Conservation (phyloP, 202 grass and related monocot genomes). For the Setaria italica region DNA sequence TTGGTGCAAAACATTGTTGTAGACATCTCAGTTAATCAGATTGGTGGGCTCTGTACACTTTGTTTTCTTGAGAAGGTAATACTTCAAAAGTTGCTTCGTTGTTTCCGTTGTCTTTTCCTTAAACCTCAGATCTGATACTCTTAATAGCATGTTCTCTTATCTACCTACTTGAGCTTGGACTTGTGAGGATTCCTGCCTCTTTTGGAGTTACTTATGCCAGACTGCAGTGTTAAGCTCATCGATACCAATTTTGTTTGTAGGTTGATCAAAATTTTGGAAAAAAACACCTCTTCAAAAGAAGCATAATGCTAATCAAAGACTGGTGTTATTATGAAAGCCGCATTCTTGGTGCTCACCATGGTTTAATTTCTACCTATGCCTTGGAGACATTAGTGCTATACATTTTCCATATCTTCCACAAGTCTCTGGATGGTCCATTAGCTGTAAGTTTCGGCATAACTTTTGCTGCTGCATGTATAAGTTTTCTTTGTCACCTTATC, state of each 20-base stretch:
- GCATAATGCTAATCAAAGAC: slow-evolving; percentile 97
- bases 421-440: slow-evolving; percentile 74
- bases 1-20: slow-evolving; percentile 91
- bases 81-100: slow-evolving; percentile 20
- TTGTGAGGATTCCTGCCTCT: not conserved
- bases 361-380: slow-evolving; percentile 94
- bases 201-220: slow-evolving; percentile 25
- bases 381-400: slow-evolving; percentile 89
- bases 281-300: slow-evolving; percentile 79
- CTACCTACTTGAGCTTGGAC: slow-evolving; percentile 12
- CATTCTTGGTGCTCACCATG: slow-evolving; percentile 96
- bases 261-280: slow-evolving; percentile 80
- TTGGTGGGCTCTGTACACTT: slow-evolving; percentile 88
- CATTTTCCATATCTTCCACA: slow-evolving; percentile 86
- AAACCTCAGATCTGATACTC: slow-evolving; percentile 22
- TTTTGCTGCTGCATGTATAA: slow-evolving; percentile 14
- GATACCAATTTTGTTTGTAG: slow-evolving; percentile 52
- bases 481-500: slow-evolving; percentile 31
- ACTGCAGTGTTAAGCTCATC: slow-evolving; percentile 21
- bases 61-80: slow-evolving; percentile 96
- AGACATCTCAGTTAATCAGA: slow-evolving; percentile 96
- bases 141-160: slow-evolving; percentile 1
- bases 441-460: slow-evolving; percentile 58
- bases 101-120: slow-evolving; percentile 20
- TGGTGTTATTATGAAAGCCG: slow-evolving; percentile 99